These are phyloP conservation scores for Mycosphaerella arachidis DNA, from an alignment of 2,329 filamentous ascomycete genomes.

Conservation along the genomic window DNA sequence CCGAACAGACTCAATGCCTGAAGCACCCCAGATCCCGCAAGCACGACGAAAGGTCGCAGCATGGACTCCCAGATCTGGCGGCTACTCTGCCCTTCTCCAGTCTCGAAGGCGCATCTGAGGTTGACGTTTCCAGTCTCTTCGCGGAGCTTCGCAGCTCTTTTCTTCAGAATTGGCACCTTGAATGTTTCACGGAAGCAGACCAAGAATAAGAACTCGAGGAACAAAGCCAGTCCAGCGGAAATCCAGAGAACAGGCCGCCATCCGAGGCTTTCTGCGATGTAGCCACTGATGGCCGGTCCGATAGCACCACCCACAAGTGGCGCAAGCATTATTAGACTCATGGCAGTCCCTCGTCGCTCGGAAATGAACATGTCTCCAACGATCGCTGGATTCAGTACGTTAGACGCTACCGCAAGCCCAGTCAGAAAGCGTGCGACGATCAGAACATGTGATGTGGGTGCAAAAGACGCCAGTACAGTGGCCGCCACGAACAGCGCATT, in stretches of 20 bases:
- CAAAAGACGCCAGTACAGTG: slow-evolving; percentile 37
- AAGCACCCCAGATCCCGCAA: slow-evolving; percentile 51
- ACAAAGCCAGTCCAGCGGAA: slow-evolving; percentile 43
- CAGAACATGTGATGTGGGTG: slow-evolving; percentile 37
- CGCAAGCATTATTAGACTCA: slow-evolving; percentile 55
- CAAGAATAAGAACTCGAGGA: slow-evolving; percentile 50
- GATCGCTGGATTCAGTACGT: slow-evolving; percentile 60
- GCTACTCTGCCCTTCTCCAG: slow-evolving; percentile 7
- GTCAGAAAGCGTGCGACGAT: slow-evolving; percentile 44
- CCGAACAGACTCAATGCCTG: slow-evolving; percentile 47
- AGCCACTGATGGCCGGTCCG: slow-evolving; percentile 53
- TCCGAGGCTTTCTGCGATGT: slow-evolving; percentile 51
- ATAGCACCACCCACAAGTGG: slow-evolving; percentile 56
- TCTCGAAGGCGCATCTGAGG: slow-evolving; percentile 19
- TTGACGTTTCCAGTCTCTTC: slow-evolving; percentile 18
- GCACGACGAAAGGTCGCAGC: slow-evolving; percentile 39
- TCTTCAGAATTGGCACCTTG: slow-evolving; percentile 51
- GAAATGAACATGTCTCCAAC: slow-evolving; percentile 59
- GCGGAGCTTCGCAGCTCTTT: slow-evolving; percentile 34
- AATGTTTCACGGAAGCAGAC: slow-evolving; percentile 58
- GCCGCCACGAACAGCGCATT: slow-evolving; percentile 45
- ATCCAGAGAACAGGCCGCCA: slow-evolving; percentile 55
- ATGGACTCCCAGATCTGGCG: slow-evolving; percentile 35
- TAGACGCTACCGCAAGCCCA: slow-evolving; percentile 41
- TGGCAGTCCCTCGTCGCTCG: slow-evolving; percentile 55